A percentile compares a stretch with the other conserved stretches of the same genome.
These are phyloP conservation scores for Rhipidocladum racemiflorum DNA, from an alignment of 176 grass and related monocot genomes.

Conservation along the genomic window DNA sequence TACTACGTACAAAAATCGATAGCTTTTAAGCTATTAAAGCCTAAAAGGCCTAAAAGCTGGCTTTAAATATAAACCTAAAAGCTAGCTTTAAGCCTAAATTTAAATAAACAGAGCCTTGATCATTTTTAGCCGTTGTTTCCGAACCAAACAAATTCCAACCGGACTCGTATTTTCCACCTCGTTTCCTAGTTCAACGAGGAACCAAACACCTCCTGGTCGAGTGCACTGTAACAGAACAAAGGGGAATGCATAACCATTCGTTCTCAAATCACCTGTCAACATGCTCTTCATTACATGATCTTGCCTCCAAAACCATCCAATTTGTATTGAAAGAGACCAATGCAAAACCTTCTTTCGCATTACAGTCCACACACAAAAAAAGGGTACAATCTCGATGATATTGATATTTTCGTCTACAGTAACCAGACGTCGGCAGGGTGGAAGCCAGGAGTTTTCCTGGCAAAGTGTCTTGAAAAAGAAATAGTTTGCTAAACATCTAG, in stretches of 20 bases:
- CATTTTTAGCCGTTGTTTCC: too few species aligned
- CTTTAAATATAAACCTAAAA: too few species aligned
- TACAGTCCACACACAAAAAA: not conserved
- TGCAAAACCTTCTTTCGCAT: not conserved
- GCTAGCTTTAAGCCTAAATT: too few species aligned
- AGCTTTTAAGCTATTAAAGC: too few species aligned
- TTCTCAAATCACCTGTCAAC: slow-evolving; percentile 1
- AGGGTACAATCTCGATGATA: not conserved
- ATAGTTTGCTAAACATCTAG: not conserved
- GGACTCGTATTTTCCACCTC: not conserved
- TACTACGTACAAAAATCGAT: too few species aligned
- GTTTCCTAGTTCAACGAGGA: not conserved
- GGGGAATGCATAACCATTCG: not conserved
- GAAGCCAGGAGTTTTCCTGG: not conserved
- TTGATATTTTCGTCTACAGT: not conserved
- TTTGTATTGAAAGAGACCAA: slow-evolving; percentile 19
- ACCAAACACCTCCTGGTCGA: not conserved
- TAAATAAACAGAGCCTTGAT: too few species aligned
- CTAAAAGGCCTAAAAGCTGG: too few species aligned
- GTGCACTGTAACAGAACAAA: not conserved
- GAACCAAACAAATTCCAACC: not conserved
- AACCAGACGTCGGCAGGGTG: not conserved
- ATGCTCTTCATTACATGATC: slow-evolving; percentile 6
- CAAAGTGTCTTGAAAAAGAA: not conserved
- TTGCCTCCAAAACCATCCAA: not conserved